phyloP scores from a whole-genome alignment of 2,329 filamentous ascomycete species.

The Aschersonia sp. region DNA sequence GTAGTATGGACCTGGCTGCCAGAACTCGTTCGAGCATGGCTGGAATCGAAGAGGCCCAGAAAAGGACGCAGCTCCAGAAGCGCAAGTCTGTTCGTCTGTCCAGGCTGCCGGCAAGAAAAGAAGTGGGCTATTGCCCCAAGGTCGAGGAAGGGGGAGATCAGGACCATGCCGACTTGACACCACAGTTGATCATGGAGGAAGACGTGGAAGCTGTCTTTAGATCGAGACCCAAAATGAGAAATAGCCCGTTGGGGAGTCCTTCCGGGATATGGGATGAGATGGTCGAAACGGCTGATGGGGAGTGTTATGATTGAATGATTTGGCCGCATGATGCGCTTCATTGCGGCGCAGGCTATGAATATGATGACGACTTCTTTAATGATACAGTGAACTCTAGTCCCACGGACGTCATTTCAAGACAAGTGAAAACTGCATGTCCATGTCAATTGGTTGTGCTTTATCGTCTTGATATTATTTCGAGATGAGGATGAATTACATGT shows the following conservation, averaged over 20 bases:
- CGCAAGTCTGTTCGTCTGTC: conserved; percentile 33
- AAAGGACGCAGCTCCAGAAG: conserved; percentile 45
- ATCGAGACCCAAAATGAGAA: conserved; percentile 65
- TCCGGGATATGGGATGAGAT: too few relatives aligned
- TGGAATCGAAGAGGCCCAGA: conserved; percentile 43
- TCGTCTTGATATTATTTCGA: too few relatives aligned
- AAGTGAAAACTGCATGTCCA: too few relatives aligned
- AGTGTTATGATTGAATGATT: too few relatives aligned
- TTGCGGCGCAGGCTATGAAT: too few relatives aligned
- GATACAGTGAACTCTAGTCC: too few relatives aligned
- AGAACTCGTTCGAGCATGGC: conserved; percentile 49
- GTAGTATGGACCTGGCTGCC: conserved; percentile 33
- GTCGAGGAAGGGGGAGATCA: conserved; percentile 29
- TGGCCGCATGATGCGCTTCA: too few relatives aligned
- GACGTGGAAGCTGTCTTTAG: conserved; percentile 78
- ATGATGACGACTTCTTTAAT: too few relatives aligned
- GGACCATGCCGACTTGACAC: conserved; percentile 37
- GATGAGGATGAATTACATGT: background rate
- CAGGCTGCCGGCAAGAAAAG: conserved; percentile 21
- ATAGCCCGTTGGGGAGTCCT: conserved; percentile 51
- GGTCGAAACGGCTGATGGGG: too few relatives aligned
- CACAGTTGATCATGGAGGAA: conserved; percentile 56
- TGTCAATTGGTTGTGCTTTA: too few relatives aligned
- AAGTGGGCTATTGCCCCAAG: conserved; percentile 30
- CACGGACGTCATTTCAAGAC: too few relatives aligned